These are phyloP conservation scores for Globisporangium uncinulatum DNA, from an alignment of 352 stramenopile species.

Conservation along the genomic window DNA sequence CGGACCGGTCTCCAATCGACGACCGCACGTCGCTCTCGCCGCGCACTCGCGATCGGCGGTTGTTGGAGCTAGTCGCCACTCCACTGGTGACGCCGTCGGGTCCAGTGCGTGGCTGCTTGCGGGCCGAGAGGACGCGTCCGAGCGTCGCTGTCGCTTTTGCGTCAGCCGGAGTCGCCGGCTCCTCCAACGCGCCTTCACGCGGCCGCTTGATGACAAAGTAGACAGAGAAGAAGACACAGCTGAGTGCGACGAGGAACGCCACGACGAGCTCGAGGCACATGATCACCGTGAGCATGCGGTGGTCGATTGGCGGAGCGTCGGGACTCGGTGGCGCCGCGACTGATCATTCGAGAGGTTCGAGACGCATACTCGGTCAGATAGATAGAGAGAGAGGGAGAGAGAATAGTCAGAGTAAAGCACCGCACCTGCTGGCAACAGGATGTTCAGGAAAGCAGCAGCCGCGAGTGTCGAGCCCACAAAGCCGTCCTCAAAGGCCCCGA, in stretches of 20 bases:
- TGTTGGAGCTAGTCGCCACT: not conserved
- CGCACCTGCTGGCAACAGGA: slow-evolving; percentile 62
- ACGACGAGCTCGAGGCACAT: slow-evolving; percentile 85
- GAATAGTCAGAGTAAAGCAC: not conserved
- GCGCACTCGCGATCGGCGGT: not conserved
- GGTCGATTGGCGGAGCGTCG: slow-evolving; percentile 72
- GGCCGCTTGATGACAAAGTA: slow-evolving; percentile 86
- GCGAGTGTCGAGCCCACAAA: slow-evolving; percentile 55
- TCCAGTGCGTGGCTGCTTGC: slow-evolving; percentile 4
- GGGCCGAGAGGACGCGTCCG: slow-evolving; percentile 7
- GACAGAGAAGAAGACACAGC: slow-evolving; percentile 81
- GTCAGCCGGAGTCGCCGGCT: not conserved
- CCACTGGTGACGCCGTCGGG: not conserved
- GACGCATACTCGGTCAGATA: not conserved
- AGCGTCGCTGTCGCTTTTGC: not conserved
- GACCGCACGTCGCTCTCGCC: slow-evolving; percentile 1
- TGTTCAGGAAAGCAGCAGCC: slow-evolving; percentile 60
- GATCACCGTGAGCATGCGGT: slow-evolving; percentile 77
- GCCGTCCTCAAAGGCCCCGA: slow-evolving; percentile 43
- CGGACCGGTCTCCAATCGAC: slow-evolving; percentile 7
- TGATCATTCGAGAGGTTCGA: slow-evolving; percentile 2
- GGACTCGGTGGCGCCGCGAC: slow-evolving; percentile 62
- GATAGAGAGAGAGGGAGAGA: not conserved
- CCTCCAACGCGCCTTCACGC: slow-evolving; percentile 18
- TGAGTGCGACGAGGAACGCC: slow-evolving; percentile 71